phyloP scores from a whole-genome alignment of 345 rosid genomes.

The Linum usitatissimum region DNA sequence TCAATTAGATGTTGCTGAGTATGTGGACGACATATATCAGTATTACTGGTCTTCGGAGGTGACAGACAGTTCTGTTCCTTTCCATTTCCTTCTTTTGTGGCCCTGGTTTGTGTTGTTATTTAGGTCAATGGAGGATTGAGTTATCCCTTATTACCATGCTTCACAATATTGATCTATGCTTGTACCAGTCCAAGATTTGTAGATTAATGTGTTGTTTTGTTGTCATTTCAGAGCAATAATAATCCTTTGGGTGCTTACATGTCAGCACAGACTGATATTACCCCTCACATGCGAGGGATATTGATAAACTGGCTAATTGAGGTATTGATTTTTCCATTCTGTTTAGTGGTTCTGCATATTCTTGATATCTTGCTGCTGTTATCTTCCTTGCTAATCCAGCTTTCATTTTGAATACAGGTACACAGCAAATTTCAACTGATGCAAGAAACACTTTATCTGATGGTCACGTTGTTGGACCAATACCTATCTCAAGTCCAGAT shows the following conservation, averaged over 20 bases:
- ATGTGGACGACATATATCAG: conserved; percentile 83
- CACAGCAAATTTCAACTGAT: conserved; percentile 79
- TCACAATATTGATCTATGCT: neutral
- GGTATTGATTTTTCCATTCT: conserved; percentile 28
- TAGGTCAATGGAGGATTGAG: neutral
- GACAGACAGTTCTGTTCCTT: conserved; percentile 7
- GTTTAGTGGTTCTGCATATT: conserved; percentile 6
- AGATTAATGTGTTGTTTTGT: neutral
- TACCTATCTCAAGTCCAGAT: conserved; percentile 72
- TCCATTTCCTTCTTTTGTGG: neutral
- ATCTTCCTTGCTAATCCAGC: conserved; percentile 10
- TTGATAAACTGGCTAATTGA: conserved; percentile 94
- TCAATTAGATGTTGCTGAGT: conserved; percentile 91
- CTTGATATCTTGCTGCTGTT: conserved; percentile 9
- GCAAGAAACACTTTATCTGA: conserved; percentile 64
- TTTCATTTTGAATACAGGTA: conserved; percentile 39
- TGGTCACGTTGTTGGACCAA: conserved; percentile 59
- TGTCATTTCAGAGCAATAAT: conserved; percentile 45
- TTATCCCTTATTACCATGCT: neutral
- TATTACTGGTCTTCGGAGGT: conserved; percentile 92
- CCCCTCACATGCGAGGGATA: conserved; percentile 71
- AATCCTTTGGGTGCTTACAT: conserved; percentile 45
- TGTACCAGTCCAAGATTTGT: neutral
- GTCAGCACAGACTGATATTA: conserved; percentile 48
- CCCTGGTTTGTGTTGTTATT: neutral